Conservation (phyloP, 306 rosid genomes). For the Pachyrhizus erosus region DNA sequence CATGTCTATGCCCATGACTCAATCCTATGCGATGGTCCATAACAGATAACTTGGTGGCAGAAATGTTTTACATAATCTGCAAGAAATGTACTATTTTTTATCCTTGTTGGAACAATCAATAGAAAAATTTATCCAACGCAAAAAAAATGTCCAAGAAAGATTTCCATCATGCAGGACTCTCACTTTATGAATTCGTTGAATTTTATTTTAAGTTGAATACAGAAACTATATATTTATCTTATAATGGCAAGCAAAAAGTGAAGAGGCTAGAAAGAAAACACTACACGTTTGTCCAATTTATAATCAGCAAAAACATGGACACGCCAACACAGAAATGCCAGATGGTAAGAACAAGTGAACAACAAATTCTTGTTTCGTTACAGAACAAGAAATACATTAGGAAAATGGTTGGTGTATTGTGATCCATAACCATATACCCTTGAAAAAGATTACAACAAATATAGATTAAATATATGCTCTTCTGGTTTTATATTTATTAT, state of each 20-base stretch:
- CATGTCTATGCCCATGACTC: too few species aligned
- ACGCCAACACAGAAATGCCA: background rate
- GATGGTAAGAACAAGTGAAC: background rate
- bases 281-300: background rate
- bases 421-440: background rate
- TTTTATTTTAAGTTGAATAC: background rate
- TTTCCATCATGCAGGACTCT: background rate
- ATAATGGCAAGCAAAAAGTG: background rate
- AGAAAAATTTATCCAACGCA: background rate
- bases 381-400: slow-evolving; percentile 11
- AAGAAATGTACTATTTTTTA: too few species aligned
- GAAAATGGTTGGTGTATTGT: slow-evolving; percentile 6
- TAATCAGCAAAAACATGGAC: slow-evolving; percentile 8
- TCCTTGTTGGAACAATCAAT: too few species aligned
- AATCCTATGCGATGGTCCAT: too few species aligned
- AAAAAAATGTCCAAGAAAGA: slow-evolving; percentile 19
- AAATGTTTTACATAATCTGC: too few species aligned
- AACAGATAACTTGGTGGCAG: too few species aligned
- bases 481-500: background rate
- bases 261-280: slow-evolving; percentile 10
- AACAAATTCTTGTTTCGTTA: slow-evolving; percentile 8
- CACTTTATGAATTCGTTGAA: slow-evolving; percentile 12
- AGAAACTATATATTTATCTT: background rate
- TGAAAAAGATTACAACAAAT: background rate
- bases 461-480: background rate